A percentile compares a stretch with the other conserved stretches of the same genome.
phyloP scores from a whole-genome alignment of 1,284 basidiomycete species.

The Lignosus rhinocerotis region DNA sequence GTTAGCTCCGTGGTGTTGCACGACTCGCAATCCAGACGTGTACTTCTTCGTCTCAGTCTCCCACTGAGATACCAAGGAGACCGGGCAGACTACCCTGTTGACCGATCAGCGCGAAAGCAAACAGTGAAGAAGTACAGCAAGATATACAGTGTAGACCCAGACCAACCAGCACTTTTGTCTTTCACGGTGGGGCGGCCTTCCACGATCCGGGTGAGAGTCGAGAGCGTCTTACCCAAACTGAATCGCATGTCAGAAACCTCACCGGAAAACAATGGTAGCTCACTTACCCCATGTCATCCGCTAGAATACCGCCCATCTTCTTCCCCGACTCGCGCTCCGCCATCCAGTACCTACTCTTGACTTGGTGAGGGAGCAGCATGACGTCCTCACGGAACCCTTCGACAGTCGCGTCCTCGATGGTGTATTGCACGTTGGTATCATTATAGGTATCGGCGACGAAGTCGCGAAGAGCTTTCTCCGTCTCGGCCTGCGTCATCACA shows the following conservation, averaged over 20 bases:
- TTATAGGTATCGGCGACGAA: slow-evolving; percentile 51
- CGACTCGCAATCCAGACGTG: slow-evolving; percentile 67
- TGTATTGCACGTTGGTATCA: slow-evolving; percentile 44
- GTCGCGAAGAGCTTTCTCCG: slow-evolving; percentile 66
- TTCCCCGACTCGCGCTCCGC: slow-evolving; percentile 78
- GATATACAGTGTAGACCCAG: slow-evolving; percentile 71
- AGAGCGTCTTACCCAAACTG: slow-evolving; percentile 91
- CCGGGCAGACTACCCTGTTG: slow-evolving; percentile 75
- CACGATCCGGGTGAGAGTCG: slow-evolving; percentile 82
- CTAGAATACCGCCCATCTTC: slow-evolving; percentile 84
- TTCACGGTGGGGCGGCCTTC: slow-evolving; percentile 70
- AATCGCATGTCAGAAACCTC: background rate
- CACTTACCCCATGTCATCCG: slow-evolving; percentile 86
- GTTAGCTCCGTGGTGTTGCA: slow-evolving; percentile 80
- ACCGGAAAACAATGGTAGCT: background rate
- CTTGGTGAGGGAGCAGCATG: slow-evolving; percentile 82
- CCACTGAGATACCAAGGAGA: slow-evolving; percentile 92
- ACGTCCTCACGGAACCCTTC: slow-evolving; percentile 74
- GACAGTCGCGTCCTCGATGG: slow-evolving; percentile 65
- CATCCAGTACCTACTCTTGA: slow-evolving; percentile 89
- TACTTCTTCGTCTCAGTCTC: slow-evolving; percentile 83
- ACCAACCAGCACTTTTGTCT: slow-evolving; percentile 74
- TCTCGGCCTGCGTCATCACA: slow-evolving; percentile 44
- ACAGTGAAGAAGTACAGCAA: background rate
- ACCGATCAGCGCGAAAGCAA: slow-evolving; percentile 7